Evolutionary conservation across 2,329 filamentous ascomycete species (phyloP).

Genomic region (Macrophomina phaseolina): DNA sequence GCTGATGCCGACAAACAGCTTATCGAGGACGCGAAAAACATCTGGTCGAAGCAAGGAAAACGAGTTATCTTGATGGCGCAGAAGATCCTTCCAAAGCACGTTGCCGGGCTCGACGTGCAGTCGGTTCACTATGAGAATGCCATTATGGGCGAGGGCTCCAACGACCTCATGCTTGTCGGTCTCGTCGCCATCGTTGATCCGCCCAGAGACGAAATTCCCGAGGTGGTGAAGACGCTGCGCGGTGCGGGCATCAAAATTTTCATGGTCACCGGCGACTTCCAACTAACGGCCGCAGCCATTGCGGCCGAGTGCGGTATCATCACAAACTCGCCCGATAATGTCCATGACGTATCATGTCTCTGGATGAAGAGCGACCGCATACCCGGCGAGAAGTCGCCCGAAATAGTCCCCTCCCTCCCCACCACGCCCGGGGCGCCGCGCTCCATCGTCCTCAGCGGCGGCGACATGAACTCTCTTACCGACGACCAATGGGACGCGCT

Average conservation of each 20-base stretch:
- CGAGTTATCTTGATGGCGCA: conserved; percentile 70
- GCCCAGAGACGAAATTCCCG: conserved; percentile 64
- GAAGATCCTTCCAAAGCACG: conserved; percentile 56
- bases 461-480: conserved; percentile 67
- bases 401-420: conserved; percentile 38
- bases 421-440: conserved; percentile 57
- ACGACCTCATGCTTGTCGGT: conserved; percentile 59
- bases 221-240: conserved; percentile 66
- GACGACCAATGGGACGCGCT: conserved; percentile 73
- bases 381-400: background rate
- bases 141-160: conserved; percentile 59
- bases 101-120: conserved; percentile 30
- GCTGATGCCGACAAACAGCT: conserved; percentile 51
- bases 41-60: conserved; percentile 71
- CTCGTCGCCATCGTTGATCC: conserved; percentile 66
- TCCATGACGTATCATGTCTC: conserved; percentile 63
- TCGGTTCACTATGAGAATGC: conserved; percentile 63
- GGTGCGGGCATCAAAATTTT: conserved; percentile 76
- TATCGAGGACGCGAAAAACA: conserved; percentile 67
- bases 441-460: conserved; percentile 41
- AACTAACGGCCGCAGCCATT: conserved; percentile 75
- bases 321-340: conserved; percentile 53
- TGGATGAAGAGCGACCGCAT: background rate
- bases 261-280: conserved; percentile 84
- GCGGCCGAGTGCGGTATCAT: conserved; percentile 75